These are phyloP conservation scores for Hanseniaspora taiwanica DNA, from an alignment of 805 yeast species.

Conservation along the genomic window DNA sequence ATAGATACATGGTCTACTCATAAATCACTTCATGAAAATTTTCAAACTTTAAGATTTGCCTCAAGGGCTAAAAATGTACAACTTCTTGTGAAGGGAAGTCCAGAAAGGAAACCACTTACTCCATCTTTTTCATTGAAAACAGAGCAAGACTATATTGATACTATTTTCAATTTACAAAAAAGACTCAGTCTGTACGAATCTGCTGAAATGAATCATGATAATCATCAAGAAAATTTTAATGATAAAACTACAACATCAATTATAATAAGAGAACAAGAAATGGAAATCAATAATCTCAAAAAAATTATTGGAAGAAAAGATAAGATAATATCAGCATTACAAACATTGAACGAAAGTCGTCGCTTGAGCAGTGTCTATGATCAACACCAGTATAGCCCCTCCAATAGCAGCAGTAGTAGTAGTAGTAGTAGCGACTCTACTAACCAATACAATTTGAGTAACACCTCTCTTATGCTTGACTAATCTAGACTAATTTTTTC, in stretches of 20 bases:
- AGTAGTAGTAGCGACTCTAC: no score
- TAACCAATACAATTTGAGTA: no score
- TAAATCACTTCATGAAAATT: slow-evolving; percentile 57
- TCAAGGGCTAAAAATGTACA: slow-evolving; percentile 82
- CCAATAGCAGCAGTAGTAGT: no score
- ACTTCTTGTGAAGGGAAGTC: slow-evolving; percentile 48
- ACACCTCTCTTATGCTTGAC: not conserved
- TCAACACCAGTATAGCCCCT: no score
- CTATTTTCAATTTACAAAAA: not conserved
- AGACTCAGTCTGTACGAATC: no score
- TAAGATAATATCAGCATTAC: slow-evolving; percentile 60
- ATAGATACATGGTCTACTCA: slow-evolving; percentile 47
- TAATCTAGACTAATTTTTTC: no score
- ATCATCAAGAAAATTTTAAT: no score
- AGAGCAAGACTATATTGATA: not conserved
- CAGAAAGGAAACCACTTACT: slow-evolving; percentile 12
- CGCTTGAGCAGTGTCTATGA: slow-evolving; percentile 37
- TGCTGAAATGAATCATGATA: no score
- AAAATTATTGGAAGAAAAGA: slow-evolving; percentile 60
- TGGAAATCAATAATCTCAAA: slow-evolving; percentile 52
- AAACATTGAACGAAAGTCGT: slow-evolving; percentile 29
- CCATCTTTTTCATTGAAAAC: slow-evolving; percentile 9
- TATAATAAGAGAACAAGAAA: slow-evolving; percentile 49
- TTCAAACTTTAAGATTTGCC: slow-evolving; percentile 82
- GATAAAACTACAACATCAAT: no score